These are phyloP conservation scores for Clohesyomyces aquaticus DNA, from an alignment of 495 filamentous ascomycete genomes.

Conservation along the genomic window DNA sequence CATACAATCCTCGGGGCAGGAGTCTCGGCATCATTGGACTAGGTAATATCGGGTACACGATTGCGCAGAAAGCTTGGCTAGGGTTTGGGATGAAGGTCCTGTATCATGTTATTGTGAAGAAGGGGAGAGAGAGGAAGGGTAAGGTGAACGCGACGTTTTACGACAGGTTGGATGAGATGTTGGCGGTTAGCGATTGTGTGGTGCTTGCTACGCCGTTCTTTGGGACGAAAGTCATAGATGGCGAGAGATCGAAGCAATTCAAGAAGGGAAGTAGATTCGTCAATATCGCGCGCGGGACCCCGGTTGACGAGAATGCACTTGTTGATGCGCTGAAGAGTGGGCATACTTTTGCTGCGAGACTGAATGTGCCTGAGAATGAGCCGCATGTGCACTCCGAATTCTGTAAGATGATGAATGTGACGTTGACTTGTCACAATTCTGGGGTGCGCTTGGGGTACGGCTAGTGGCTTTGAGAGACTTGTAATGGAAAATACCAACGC, in stretches of 20 bases:
- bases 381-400: constrained; percentile 53
- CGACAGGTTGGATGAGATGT: constrained; percentile 55
- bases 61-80: constrained; percentile 61
- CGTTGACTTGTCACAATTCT: constrained; percentile 68
- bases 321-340: constrained; percentile 62
- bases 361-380: constrained; percentile 69
- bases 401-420: constrained; percentile 53
- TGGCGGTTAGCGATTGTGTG: constrained; percentile 63
- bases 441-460: constrained; percentile 69
- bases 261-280: constrained; percentile 63
- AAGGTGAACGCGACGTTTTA: constrained; percentile 55
- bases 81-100: constrained; percentile 68
- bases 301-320: constrained; percentile 70
- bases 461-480: constrained; percentile 67
- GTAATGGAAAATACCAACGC: constrained; percentile 70
- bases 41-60: constrained; percentile 66
- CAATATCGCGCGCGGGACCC: constrained; percentile 67
- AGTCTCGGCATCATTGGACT: constrained; percentile 66
- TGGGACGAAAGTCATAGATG: constrained; percentile 58
- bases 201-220: constrained; percentile 65
- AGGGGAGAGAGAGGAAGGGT: constrained; percentile 51
- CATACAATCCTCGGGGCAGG: constrained; percentile 58
- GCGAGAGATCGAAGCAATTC: constrained; percentile 53
- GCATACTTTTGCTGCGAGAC: constrained; percentile 56
- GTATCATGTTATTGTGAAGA: constrained; percentile 68